These are phyloP conservation scores for Neonectria sp. DNA, from an alignment of 2,329 filamentous ascomycete genomes.

Conservation along the genomic window DNA sequence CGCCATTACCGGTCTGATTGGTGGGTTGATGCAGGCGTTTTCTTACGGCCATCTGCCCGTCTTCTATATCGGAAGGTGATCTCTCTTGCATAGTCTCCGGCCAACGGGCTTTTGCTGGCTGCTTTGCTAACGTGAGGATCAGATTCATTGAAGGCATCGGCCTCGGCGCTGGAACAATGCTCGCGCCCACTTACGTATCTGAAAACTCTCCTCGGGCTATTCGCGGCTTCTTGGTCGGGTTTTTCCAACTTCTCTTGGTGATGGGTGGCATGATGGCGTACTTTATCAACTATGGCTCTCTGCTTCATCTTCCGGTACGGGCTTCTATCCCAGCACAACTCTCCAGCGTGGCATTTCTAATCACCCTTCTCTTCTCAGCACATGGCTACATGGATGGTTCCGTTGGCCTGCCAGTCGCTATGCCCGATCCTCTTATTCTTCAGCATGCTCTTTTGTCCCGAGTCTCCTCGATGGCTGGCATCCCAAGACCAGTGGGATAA, in stretches of 20 bases:
- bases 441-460: conserved; percentile 69
- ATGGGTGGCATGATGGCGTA: conserved; percentile 67
- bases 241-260: conserved; percentile 73
- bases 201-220: conserved; percentile 73
- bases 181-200: conserved; percentile 73
- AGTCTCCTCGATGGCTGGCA: conserved; percentile 72
- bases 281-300: conserved; percentile 68
- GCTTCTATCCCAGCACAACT: conserved; percentile 34
- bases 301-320: conserved; percentile 53
- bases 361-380: neutral
- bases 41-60: conserved; percentile 49
- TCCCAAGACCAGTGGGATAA: conserved; percentile 70
- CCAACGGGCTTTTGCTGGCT: neutral
- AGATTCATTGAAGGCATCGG: conserved; percentile 67
- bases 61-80: conserved; percentile 51
- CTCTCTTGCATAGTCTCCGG: neutral
- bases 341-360: neutral
- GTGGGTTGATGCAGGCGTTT: conserved; percentile 51
- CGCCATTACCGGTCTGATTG: conserved; percentile 48
- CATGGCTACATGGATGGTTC: conserved; percentile 57
- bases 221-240: conserved; percentile 71
- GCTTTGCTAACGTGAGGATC: neutral
- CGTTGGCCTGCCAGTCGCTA: conserved; percentile 68
- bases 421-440: conserved; percentile 67
- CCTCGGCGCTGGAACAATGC: conserved; percentile 67